Base-by-base conservation (phyloP, 495 filamentous ascomycete genomes). In the Evernia prunastri region DNA sequence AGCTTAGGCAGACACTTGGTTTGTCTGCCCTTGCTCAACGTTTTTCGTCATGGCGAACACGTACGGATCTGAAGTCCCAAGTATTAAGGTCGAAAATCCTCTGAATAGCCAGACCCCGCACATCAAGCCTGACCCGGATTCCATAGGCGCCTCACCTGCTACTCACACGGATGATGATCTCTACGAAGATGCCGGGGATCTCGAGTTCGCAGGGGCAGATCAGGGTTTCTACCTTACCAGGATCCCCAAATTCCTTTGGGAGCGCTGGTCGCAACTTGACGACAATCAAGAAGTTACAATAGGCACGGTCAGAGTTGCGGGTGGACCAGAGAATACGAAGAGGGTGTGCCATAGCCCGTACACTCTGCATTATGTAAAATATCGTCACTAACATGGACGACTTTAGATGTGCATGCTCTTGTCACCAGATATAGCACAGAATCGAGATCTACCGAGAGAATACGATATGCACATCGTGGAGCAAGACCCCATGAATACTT, bases 151-250 rank as follows among this genome's bases (percentile, higher is more conserved):
- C 12, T 80, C 86, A 39, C 84, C 89, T 36, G 79, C 78, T 31
- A 80, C 78, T 56, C 76, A 88, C 45, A 83, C 85, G 36, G 87
- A 91, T 56, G 86, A 92, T 31, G 89, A 91, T 68, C 78, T 89
- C 63, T 90, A 90, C 65, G 92, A 97, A 74, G 92, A 97, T 73
- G 88, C 89, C 7, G 89, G 90, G 58, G 92, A 97, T 67, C 79
- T 96, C 37, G 86, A 89, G 47, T 93, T 96, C 64, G 81, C 82
- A 58, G 78, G 82, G 54, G 77, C 80, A 12, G 75, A 74, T 23
- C 77, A 81, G 58, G 78, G 77, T 61, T 76, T 91, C 53, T 95
- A 87, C 78, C 79, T 97, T 31, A 85, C 88, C 27, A 85, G 89
- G 58, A 78, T 96, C 10, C 91, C 92, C 4, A 82, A 85, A 63